A percentile compares a stretch with the other conserved stretches of the same genome.
Conservation (phyloP, 129 eudicot species). For the Saussurea involucrata region DNA sequence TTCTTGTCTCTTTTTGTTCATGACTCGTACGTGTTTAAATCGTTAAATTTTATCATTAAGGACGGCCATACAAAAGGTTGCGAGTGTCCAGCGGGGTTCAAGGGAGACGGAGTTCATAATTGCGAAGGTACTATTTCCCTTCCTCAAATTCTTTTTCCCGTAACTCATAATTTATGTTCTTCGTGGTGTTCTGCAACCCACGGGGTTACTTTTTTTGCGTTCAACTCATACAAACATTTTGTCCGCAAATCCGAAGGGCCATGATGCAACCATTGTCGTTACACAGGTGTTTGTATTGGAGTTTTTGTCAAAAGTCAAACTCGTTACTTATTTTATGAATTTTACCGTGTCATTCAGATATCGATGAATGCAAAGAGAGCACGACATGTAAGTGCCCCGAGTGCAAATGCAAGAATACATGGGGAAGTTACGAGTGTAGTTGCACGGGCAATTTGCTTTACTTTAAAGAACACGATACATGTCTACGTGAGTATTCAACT, state of each 20-base stretch:
- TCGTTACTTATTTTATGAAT: neutral
- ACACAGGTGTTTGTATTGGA: neutral
- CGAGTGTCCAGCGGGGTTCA: conserved; percentile 78
- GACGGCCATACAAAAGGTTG: conserved; percentile 69
- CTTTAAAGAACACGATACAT: conserved; percentile 66
- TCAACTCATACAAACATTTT: neutral
- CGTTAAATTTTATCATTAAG: conserved; percentile 24
- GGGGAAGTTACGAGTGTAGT: conserved; percentile 85
- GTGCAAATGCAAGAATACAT: conserved; percentile 41
- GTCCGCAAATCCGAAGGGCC: neutral
- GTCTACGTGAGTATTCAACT: conserved; percentile 56
- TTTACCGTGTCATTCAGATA: conserved; percentile 19
- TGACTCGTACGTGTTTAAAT: neutral
- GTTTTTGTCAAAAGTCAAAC: neutral
- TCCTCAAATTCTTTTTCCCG: neutral
- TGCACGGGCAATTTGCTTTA: conserved; percentile 53
- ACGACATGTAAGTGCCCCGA: conserved; percentile 15
- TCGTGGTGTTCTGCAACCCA: neutral
- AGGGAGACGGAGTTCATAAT: conserved; percentile 63
- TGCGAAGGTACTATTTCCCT: conserved; percentile 64
- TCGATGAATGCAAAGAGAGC: conserved; percentile 38
- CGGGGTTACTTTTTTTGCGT: neutral
- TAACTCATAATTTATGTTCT: neutral
- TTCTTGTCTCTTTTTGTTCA: neutral
- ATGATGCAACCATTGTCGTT: neutral